These are phyloP conservation scores for Aspergillaceae sp. DNA, from an alignment of 2,329 filamentous ascomycete genomes.

Conservation along the genomic window DNA sequence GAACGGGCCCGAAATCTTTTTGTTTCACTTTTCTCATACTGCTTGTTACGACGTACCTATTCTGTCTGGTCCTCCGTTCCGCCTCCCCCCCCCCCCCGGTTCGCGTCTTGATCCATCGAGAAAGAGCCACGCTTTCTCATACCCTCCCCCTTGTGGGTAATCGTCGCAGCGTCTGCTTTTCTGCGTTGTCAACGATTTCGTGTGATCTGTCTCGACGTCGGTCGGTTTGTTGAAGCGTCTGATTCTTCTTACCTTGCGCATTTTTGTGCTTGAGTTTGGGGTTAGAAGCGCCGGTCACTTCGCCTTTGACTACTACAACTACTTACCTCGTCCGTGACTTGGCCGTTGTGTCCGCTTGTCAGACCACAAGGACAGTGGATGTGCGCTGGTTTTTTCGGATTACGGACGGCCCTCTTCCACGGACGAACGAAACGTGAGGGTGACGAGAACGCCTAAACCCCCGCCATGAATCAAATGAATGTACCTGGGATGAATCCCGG, in stretches of 20 bases:
- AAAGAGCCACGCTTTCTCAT: conserved; percentile 6
- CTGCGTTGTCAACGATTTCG: conserved; percentile 5
- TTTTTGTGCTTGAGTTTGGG: background rate
- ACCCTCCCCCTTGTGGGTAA: conserved; percentile 3
- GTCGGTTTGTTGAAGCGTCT: conserved; percentile 1
- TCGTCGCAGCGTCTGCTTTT: conserved; percentile 4
- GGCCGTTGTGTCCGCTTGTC: background rate
- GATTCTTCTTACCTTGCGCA: conserved; percentile 5
- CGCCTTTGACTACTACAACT: conserved; percentile 1
- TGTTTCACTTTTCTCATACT: background rate
- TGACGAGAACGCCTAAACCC: conserved; percentile 25
- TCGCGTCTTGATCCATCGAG: background rate
- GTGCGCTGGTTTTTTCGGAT: conserved; percentile 18
- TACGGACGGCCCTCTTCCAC: conserved; percentile 19
- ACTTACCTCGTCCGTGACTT: conserved; percentile 11
- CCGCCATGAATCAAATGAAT: conserved; percentile 48
- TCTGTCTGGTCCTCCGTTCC: background rate
- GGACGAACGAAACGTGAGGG: conserved; percentile 24
- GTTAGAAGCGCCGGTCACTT: conserved; percentile 6
- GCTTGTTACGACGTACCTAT: conserved; percentile 1
- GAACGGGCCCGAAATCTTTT: background rate
- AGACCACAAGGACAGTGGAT: conserved; percentile 22
- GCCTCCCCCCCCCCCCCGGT: background rate
- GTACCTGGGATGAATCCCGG: conserved; percentile 50
- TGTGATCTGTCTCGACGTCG: conserved; percentile 2